Base-by-base conservation (phyloP, 2,329 filamentous ascomycete genomes). In the Colletotrichum filicis region DNA sequence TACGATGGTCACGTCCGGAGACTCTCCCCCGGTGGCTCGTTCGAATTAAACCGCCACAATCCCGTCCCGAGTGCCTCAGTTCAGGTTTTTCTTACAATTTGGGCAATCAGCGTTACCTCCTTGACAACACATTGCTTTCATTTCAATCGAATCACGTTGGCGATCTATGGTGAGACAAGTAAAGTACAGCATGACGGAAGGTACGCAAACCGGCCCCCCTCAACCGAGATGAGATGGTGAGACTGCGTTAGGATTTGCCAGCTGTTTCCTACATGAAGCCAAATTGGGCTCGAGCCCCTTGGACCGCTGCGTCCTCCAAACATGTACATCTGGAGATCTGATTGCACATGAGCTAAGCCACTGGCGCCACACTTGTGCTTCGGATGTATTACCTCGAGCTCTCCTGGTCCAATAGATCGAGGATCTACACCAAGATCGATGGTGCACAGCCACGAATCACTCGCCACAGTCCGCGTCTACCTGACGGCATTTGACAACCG, bases 1-100 rank as follows among this genome's bases (percentile, higher is more conserved):
- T 22, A 8, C 19, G 26, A 53, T 72, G 37, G 69, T 64, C 32
- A 35, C 52, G 59, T 60, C 60, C 71, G 71, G 71, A 73, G 66
- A 73, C 71, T 70, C 66, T 73, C 22, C 28, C 66, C 71, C 71
- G 71, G 56, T 35, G 32, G 32, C 32, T 35, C 11, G 5, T 35
- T 35, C 32, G 32, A 12, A 35, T 12, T 35, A 35, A 35, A 35
- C 32, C 32, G 32, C 11, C 32, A 35, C 32, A 35, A 35, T 35
- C 32, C 32, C 32, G 19, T 19, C 30, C 8, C 22, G 37, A 46
- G 57, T 9, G 19, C 26, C 30, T 30, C 7, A 19, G 19, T 53
- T 16, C 24, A 16, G n/a, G 14, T n/a, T 37, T 52, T 26, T 58
- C 5, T 55, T 35, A 8, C 12, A 30, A n/a, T 24, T 35, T 37